These are phyloP conservation scores for Pisolithus albus DNA, from an alignment of 768 basidiomycete species.

Conservation along the genomic window DNA sequence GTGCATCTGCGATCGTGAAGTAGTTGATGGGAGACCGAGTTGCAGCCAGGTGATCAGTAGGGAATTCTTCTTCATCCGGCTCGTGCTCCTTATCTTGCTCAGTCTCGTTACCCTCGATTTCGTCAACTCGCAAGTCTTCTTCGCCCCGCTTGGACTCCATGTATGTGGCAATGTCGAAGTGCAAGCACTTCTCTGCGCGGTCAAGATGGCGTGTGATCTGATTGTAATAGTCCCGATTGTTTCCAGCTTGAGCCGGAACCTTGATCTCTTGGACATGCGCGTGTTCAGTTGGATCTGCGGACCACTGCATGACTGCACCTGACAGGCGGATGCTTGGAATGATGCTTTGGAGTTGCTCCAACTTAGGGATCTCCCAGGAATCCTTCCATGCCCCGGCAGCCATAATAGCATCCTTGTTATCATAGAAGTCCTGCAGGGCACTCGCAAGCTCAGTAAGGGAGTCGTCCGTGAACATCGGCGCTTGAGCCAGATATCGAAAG, in stretches of 20 bases:
- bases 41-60: neutral
- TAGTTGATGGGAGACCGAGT: neutral
- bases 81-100: neutral
- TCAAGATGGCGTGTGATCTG: constrained; percentile 1
- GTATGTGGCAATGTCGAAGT: neutral
- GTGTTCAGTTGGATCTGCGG: constrained; percentile 4
- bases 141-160: neutral
- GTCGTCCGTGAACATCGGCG: constrained; percentile 19
- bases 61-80: neutral
- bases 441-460: constrained; percentile 11
- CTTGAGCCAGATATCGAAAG: constrained; percentile 33
- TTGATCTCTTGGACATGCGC: neutral
- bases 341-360: constrained; percentile 6
- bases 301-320: constrained; percentile 5
- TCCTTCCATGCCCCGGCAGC: constrained; percentile 14
- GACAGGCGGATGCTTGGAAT: neutral
- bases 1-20: neutral
- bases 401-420: constrained; percentile 29
- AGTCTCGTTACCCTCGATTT: neutral
- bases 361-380: constrained; percentile 4
- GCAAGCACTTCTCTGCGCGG: neutral
- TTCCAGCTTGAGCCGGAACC: neutral
- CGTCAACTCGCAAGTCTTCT: neutral
- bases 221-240: constrained; percentile 1
- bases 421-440: constrained; percentile 26